These are phyloP conservation scores for Gamsiella multidivaricata DNA, from an alignment of 192 early-diverging fungal genomes.

Conservation along the genomic window DNA sequence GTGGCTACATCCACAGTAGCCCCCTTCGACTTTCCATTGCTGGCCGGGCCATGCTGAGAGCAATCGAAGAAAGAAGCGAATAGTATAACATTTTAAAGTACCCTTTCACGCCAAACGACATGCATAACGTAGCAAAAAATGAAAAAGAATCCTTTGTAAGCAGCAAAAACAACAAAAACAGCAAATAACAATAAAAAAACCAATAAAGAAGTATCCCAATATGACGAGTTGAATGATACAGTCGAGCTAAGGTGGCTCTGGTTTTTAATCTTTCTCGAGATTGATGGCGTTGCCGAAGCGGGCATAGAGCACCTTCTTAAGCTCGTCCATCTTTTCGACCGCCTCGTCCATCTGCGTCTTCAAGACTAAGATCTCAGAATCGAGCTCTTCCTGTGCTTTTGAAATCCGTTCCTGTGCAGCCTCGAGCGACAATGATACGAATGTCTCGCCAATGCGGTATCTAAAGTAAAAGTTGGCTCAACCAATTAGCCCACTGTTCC, in stretches of 20 bases:
- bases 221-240: no score
- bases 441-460: conserved; percentile 91
- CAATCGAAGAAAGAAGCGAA: not conserved
- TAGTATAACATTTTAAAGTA: not conserved
- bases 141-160: no score
- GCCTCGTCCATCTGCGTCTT: conserved; percentile 72
- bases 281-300: conserved; percentile 98
- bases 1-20: no score
- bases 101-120: no score
- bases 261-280: conserved; percentile 86
- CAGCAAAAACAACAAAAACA: no score
- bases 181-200: no score
- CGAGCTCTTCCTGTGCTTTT: conserved; percentile 69
- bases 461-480: conserved; percentile 53
- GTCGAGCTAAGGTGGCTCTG: no score
- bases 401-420: conserved; percentile 78
- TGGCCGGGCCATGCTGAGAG: no score
- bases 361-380: conserved; percentile 68
- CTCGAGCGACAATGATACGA: conserved; percentile 79
- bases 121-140: no score
- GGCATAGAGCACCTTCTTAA: conserved; percentile 89
- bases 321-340: conserved; percentile 80
- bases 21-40: no score
- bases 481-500: no score
- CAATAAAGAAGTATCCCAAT: no score